phyloP scores from a whole-genome alignment of 768 basidiomycete species.

The Suillus brevipes region DNA sequence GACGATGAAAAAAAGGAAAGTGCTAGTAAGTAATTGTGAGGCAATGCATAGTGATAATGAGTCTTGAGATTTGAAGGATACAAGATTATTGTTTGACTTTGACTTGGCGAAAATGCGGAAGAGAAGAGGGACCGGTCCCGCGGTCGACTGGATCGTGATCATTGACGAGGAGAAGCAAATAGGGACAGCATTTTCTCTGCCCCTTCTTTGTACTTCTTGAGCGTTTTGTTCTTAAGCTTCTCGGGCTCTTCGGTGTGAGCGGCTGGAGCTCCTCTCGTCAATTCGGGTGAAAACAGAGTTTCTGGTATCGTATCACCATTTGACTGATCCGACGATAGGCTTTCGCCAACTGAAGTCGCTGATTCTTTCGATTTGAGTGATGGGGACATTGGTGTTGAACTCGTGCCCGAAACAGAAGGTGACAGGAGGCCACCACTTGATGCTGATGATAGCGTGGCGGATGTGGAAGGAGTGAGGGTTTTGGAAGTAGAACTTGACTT shows the following conservation, averaged over 20 bases:
- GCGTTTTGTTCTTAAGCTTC: conserved; percentile 68
- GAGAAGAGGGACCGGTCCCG: conserved; percentile 25
- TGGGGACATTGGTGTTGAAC: conserved; percentile 49
- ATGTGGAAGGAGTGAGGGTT: conserved; percentile 44
- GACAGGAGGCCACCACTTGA: conserved; percentile 56
- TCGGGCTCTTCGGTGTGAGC: conserved; percentile 46
- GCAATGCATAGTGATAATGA: conserved; percentile 34
- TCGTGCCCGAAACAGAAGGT: conserved; percentile 60
- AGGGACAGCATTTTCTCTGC: conserved; percentile 84
- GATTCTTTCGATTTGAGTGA: conserved; percentile 84
- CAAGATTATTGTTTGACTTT: conserved; percentile 22
- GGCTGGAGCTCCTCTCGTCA: conserved; percentile 26
- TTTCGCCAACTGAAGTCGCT: conserved; percentile 69
- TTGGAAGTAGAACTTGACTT: conserved; percentile 34
- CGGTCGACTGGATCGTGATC: conserved; percentile 18
- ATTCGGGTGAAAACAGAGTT: conserved; percentile 30
- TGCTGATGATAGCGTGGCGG: conserved; percentile 36
- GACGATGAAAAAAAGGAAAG: conserved; percentile 11
- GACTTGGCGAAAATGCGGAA: not conserved
- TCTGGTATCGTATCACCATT: conserved; percentile 46
- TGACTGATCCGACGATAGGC: conserved; percentile 72
- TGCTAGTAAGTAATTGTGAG: conserved; percentile 22
- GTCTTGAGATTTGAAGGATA: conserved; percentile 20
- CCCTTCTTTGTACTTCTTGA: conserved; percentile 86
- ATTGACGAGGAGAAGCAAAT: conserved; percentile 70